Percentiles rank a stretch among this genome's conserved stretches.
These are phyloP conservation scores for Ustilago tritici DNA, from an alignment of 1,284 basidiomycete species.

Conservation along the genomic window DNA sequence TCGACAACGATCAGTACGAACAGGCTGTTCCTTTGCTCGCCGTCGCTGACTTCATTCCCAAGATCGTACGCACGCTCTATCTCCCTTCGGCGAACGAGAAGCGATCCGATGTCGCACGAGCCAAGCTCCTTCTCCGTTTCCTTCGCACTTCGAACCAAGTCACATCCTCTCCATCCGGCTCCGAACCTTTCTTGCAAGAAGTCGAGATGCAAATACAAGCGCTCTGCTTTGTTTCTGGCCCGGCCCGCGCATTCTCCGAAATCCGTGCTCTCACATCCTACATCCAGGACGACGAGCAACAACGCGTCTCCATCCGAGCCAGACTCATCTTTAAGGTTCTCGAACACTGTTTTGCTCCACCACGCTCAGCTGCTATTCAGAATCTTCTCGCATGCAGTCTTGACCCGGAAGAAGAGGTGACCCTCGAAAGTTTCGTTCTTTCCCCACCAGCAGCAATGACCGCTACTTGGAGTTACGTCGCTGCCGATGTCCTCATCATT, in stretches of 20 bases:
- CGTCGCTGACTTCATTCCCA: constrained; percentile 51
- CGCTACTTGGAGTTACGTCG: constrained; percentile 50
- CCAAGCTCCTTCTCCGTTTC: constrained; percentile 49
- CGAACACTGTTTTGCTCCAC: constrained; percentile 57
- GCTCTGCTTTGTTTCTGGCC: constrained; percentile 45
- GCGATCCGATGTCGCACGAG: constrained; percentile 29
- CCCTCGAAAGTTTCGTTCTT: constrained; percentile 50
- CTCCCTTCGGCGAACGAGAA: constrained; percentile 14
- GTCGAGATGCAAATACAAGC: constrained; percentile 49
- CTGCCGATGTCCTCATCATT: constrained; percentile 59
- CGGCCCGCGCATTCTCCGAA: constrained; percentile 31
- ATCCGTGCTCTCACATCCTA: constrained; percentile 35
- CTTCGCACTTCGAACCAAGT: constrained; percentile 43
- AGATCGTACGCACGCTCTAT: constrained; percentile 48
- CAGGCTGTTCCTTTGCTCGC: constrained; percentile 41
- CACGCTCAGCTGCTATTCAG: constrained; percentile 47
- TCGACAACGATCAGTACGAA: constrained; percentile 54
- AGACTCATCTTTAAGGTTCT: constrained; percentile 50
- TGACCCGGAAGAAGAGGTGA: constrained; percentile 40
- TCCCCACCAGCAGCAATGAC: constrained; percentile 45
- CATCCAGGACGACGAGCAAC: constrained; percentile 41
- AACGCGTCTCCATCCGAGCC: constrained; percentile 36
- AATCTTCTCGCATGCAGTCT: constrained; percentile 53
- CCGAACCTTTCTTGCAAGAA: constrained; percentile 37
- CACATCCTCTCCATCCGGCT: constrained; percentile 34